Base-by-base conservation (phyloP, 2,329 filamentous ascomycete genomes). In the Bisporella sp. region DNA sequence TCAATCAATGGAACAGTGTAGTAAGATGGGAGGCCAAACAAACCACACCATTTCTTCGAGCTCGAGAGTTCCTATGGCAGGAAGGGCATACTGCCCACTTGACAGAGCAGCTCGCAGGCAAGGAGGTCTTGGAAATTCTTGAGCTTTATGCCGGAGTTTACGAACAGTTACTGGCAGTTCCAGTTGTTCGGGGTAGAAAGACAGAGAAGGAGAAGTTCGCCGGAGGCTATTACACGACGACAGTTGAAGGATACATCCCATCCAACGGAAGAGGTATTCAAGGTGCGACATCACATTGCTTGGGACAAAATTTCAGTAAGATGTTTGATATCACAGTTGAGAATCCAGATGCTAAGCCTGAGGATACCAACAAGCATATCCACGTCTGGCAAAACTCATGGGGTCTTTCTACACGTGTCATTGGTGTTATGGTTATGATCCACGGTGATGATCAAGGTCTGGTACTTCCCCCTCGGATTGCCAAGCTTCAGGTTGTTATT, bases 301-400 rank as follows among this genome's bases (percentile, higher is more conserved):
- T 99, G 6, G 93, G 93, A 48, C 93, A 99, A 72, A 96, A 99
- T 73, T 99, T 99, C 73, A 91, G 86, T 69, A 96, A 95, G 73
- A 99, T 99, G 91, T 99, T 97, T 68, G 87, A 93, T 69, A 97
- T 99, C 68, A 95, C 87, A 0, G 89, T 99, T 31, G 92, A 99
- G 69, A 91, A 99, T 65, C 93, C 93, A 29, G 75, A 77, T 53
- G 79, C 77, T 46, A 83, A 84, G 64, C 74, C 77, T 44, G 83
- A 79, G 45, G 82, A 93, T 68, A 86, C 88, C 71, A 87, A 87
- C 58, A 78, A 84, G 60, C 84, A 89, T 64, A 74, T 96, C 50
- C 75, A 92, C 65, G 91, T 97, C 51, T 97, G 92, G 91, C 93
- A 99, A 70, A 99, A 99, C 76, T 96, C 90, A 11, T 99, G 93